phyloP scores from a whole-genome alignment of 495 filamentous ascomycete genomes.

The Penicillium dipodomyicola region DNA sequence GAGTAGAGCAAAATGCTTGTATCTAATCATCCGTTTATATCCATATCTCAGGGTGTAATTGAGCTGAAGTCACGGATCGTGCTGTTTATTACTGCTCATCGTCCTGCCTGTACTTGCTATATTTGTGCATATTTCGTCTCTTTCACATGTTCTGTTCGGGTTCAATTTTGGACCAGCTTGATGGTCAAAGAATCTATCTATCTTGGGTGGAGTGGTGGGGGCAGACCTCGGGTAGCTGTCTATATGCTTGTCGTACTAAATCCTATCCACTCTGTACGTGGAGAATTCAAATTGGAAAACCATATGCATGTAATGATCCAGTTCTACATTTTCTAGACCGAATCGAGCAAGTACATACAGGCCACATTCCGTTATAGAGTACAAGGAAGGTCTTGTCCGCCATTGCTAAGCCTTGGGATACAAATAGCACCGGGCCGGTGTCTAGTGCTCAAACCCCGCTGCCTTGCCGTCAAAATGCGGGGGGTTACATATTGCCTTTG shows the following conservation, averaged over 20 bases:
- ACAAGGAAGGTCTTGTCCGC: neutral
- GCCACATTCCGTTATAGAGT: neutral
- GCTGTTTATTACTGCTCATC: neutral
- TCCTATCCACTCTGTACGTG: too few relatives aligned
- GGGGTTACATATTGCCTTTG: neutral
- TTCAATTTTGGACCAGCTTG: neutral
- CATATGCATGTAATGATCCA: neutral
- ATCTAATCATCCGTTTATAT: slow-evolving; percentile 11
- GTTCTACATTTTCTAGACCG: neutral
- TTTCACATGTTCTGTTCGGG: neutral
- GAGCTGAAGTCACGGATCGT: neutral
- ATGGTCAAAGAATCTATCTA: neutral
- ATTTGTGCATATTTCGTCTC: neutral
- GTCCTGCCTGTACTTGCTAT: neutral
- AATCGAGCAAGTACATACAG: neutral
- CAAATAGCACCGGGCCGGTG: neutral
- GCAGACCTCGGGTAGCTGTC: neutral
- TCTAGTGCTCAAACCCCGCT: neutral
- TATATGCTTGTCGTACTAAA: neutral
- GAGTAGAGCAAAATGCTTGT: slow-evolving; percentile 9
- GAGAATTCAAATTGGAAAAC: neutral
- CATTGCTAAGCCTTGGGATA: neutral
- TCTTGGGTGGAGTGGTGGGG: neutral
- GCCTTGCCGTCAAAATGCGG: neutral
- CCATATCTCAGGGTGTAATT: neutral